Percentiles rank a stretch among this genome's conserved stretches.
These are phyloP conservation scores for Diplotaxis tenuifolia DNA, from an alignment of 345 rosid genomes.

Conservation along the genomic window DNA sequence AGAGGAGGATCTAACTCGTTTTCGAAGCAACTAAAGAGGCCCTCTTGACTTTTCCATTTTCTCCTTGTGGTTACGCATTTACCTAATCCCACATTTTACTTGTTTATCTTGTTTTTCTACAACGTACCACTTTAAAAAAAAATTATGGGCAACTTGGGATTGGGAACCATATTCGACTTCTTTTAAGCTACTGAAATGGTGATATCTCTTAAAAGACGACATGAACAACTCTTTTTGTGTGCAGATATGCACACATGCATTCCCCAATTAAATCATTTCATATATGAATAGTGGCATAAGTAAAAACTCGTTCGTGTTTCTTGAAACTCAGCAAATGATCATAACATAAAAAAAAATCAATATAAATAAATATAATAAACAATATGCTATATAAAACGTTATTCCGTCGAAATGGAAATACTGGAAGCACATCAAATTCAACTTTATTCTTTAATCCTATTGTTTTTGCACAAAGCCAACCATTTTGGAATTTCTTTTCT, in stretches of 20 bases:
- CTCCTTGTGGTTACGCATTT: conserved; percentile 10
- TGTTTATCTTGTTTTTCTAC: conserved; percentile 12
- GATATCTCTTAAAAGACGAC: background rate
- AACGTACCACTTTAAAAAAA: conserved; percentile 8
- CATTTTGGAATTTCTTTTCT: conserved; percentile 31
- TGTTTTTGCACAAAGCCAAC: conserved; percentile 22
- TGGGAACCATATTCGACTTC: background rate
- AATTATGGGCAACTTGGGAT: background rate
- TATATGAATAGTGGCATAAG: background rate
- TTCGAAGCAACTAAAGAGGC: conserved; percentile 26
- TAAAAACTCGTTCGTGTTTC: background rate
- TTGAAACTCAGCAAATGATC: background rate
- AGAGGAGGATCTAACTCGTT: conserved; percentile 11
- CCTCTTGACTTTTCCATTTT: conserved; percentile 10
- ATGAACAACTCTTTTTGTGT: too few species aligned
- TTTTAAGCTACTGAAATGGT: conserved; percentile 6
- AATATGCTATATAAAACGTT: background rate
- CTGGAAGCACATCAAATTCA: conserved; percentile 11
- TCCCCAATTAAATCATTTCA: background rate
- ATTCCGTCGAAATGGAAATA: conserved; percentile 11
- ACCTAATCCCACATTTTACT: conserved; percentile 22
- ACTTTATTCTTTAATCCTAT: background rate
- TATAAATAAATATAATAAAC: background rate
- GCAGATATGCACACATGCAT: background rate
- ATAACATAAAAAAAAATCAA: background rate